These are phyloP conservation scores for Ustilago nuda DNA, from an alignment of 1,284 basidiomycete genomes.

Conservation along the genomic window DNA sequence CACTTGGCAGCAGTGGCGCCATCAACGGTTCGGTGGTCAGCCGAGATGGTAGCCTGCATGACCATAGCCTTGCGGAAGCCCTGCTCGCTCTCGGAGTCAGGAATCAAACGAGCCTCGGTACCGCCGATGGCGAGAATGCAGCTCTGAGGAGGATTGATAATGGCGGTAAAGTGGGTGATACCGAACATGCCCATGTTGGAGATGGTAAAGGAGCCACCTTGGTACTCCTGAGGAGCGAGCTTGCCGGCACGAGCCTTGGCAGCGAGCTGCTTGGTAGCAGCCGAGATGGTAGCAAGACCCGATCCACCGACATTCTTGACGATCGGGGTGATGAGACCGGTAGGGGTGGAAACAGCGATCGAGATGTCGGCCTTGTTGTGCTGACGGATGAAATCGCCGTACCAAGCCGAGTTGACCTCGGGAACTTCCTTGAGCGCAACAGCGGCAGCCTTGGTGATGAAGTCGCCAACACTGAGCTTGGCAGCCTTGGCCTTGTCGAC, in stretches of 20 bases:
- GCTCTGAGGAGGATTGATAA: slow-evolving; percentile 98
- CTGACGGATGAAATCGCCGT: slow-evolving; percentile 95
- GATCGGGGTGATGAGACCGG: slow-evolving; percentile 96
- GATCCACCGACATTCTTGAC: slow-evolving; percentile 91
- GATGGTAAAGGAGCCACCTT: slow-evolving; percentile 98
- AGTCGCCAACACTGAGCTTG: slow-evolving; percentile 98
- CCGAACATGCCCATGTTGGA: slow-evolving; percentile 99
- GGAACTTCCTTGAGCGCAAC: slow-evolving; percentile 94
- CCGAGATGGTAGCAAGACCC: slow-evolving; percentile 90
- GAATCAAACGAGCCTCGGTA: slow-evolving; percentile 86
- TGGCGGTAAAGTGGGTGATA: slow-evolving; percentile 90
- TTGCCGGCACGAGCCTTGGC: slow-evolving; percentile 96
- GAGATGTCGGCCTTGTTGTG: slow-evolving; percentile 98
- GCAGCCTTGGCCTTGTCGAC: slow-evolving; percentile 78
- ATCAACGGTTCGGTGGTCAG: slow-evolving; percentile 82
- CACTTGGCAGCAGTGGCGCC: slow-evolving; percentile 73
- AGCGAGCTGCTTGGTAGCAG: slow-evolving; percentile 90
- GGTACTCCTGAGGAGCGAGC: slow-evolving; percentile 91
- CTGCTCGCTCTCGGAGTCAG: slow-evolving; percentile 84
- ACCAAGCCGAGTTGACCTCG: slow-evolving; percentile 97
- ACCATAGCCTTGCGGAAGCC: slow-evolving; percentile 76
- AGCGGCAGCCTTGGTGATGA: slow-evolving; percentile 93
- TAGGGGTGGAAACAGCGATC: slow-evolving; percentile 94
- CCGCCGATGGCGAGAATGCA: slow-evolving; percentile 96
- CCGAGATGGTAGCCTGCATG: slow-evolving; percentile 96